Evolutionary conservation across 2,329 filamentous ascomycete species (phyloP).

Genomic region (Blastomyces percursus): DNA sequence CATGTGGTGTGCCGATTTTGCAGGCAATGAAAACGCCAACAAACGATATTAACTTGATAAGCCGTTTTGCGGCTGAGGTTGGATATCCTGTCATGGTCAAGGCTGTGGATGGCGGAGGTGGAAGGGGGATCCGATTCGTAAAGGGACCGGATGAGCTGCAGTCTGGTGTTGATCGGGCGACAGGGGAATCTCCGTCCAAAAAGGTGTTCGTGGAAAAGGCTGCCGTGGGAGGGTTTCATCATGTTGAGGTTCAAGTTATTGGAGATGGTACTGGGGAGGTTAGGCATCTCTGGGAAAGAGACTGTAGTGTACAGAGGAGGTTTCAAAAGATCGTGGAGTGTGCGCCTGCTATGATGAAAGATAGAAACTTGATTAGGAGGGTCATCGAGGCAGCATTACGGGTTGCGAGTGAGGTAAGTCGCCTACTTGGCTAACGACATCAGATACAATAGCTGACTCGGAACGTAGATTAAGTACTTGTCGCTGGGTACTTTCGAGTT

Average conservation of each 20-base stretch:
- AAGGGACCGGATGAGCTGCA: conserved; percentile 35
- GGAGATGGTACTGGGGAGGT: conserved; percentile 45
- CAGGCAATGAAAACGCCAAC: conserved; percentile 40
- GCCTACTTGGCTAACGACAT: background rate
- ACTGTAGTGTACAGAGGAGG: conserved; percentile 49
- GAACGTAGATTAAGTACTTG: conserved; percentile 40
- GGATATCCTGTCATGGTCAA: conserved; percentile 52
- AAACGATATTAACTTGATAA: conserved; percentile 32
- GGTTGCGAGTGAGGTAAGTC: conserved; percentile 39
- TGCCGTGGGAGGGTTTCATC: conserved; percentile 50
- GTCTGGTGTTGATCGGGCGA: conserved; percentile 39
- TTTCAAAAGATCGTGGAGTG: conserved; percentile 53
- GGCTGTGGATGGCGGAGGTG: conserved; percentile 54
- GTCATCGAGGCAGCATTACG: conserved; percentile 45
- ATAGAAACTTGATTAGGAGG: conserved; percentile 37
- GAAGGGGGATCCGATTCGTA: conserved; percentile 49
- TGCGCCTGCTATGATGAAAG: conserved; percentile 42
- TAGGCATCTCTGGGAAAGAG: conserved; percentile 48
- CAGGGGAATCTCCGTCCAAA: conserved; percentile 48
- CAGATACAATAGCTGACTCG: conserved; percentile 9
- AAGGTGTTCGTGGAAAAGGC: conserved; percentile 52
- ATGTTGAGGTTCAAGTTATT: conserved; percentile 51
- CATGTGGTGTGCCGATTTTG: conserved; percentile 43
- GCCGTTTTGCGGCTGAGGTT: conserved; percentile 47
- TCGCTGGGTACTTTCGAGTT: conserved; percentile 57